Percentiles rank a stretch among this genome's conserved stretches.
phyloP scores from a whole-genome alignment of 306 rosid species.

The Cicer bijugum region DNA sequence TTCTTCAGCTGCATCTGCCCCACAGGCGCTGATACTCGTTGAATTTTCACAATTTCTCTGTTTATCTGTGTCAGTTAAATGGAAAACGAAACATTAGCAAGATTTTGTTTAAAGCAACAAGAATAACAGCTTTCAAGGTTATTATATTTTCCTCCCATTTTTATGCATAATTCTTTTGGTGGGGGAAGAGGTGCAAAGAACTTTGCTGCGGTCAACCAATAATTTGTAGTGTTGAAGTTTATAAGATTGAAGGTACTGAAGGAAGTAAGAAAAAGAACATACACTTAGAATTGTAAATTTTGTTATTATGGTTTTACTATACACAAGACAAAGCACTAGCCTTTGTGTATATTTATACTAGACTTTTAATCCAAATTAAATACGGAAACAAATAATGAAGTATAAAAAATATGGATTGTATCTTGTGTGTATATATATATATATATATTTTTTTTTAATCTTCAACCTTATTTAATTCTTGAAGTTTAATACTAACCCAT shows the following conservation, averaged over 20 bases:
- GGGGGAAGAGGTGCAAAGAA: not conserved
- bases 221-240: not conserved
- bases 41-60: constrained; percentile 93
- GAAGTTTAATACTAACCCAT: too few relatives aligned
- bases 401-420: not conserved
- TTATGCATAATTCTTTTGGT: not conserved
- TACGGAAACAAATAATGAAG: not conserved
- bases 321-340: not conserved
- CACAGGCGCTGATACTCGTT: constrained; percentile 82
- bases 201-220: not conserved
- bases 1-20: constrained; percentile 95
- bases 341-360: not conserved
- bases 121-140: constrained; percentile 12
- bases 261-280: not conserved
- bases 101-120: constrained; percentile 12
- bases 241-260: not conserved
- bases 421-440: too few relatives aligned
- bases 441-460: too few relatives aligned
- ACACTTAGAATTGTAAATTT: not conserved
- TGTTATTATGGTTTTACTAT: not conserved
- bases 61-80: constrained; percentile 68
- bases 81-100: not conserved
- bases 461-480: too few relatives aligned
- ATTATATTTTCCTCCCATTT: not conserved
- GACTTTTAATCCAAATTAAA: not conserved